These are phyloP conservation scores for Kurtzmaniella quercitrusa DNA, from an alignment of 1,139 yeast species.

Conservation along the genomic window DNA sequence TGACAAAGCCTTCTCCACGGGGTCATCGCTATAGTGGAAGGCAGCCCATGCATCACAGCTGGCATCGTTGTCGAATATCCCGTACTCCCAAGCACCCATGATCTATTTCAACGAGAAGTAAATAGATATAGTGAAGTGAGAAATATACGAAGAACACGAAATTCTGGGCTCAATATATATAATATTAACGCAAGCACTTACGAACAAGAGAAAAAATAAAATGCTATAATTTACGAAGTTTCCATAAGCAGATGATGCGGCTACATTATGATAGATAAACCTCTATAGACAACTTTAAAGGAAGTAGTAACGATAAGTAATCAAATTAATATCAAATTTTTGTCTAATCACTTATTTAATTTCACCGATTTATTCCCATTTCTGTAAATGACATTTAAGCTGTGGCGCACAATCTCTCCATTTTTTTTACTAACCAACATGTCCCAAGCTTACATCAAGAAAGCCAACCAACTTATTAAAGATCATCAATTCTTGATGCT, in stretches of 20 bases:
- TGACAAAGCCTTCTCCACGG: constrained; percentile 5
- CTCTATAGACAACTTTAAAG: too few species aligned
- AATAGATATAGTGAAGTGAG: too few species aligned
- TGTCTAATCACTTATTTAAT: too few species aligned
- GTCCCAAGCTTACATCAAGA: constrained; percentile 14
- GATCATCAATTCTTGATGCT: constrained; percentile 51
- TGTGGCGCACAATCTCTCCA: not conserved
- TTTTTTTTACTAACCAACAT: constrained; percentile 9
- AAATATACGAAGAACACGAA: too few species aligned
- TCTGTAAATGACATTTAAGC: not conserved
- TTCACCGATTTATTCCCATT: not conserved
- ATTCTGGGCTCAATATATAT: not conserved
- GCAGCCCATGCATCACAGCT: constrained; percentile 11
- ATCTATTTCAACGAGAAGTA: not conserved
- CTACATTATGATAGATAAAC: too few species aligned
- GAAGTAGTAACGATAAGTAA: too few species aligned
- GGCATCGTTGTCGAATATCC: constrained; percentile 14
- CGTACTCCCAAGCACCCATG: constrained; percentile 17
- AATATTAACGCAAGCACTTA: too few species aligned
- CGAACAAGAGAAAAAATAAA: too few species aligned
- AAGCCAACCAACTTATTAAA: constrained; percentile 44
- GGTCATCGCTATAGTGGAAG: constrained; percentile 4
- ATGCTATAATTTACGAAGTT: too few species aligned
- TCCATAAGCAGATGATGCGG: too few species aligned
- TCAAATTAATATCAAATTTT: too few species aligned